Evolutionary conservation across 2,329 filamentous ascomycete species (phyloP).

Genomic region (Ambrosiella cleistominuta): DNA sequence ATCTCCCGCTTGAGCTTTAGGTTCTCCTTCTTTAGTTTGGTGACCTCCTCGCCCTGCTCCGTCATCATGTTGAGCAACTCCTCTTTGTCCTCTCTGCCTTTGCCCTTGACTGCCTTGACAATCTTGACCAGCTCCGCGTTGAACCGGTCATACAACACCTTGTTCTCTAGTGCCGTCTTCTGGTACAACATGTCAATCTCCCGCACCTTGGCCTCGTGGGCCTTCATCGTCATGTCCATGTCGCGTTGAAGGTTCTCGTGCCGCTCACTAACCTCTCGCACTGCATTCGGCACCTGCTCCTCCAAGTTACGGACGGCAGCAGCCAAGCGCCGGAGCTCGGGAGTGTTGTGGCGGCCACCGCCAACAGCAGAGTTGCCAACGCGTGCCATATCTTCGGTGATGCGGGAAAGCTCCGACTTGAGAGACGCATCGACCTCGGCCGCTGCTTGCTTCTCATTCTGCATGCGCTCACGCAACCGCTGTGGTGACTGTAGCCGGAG

Average conservation of each 20-base stretch:
- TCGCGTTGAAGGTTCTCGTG: slow-evolving; percentile 51
- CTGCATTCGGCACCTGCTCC: slow-evolving; percentile 40
- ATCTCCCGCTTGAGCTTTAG: slow-evolving; percentile 67
- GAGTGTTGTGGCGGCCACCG: slow-evolving; percentile 20
- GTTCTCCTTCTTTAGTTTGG: slow-evolving; percentile 69
- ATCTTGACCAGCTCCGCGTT: slow-evolving; percentile 81
- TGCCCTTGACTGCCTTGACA: slow-evolving; percentile 53
- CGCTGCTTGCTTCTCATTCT: slow-evolving; percentile 61
- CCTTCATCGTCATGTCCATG: slow-evolving; percentile 51
- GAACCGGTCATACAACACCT: slow-evolving; percentile 79
- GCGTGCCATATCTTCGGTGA: slow-evolving; percentile 60
- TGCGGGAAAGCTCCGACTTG: slow-evolving; percentile 59
- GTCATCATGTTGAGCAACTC: slow-evolving; percentile 55
- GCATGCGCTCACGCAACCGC: slow-evolving; percentile 68
- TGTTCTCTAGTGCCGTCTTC: slow-evolving; percentile 77
- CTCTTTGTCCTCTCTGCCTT: slow-evolving; percentile 60
- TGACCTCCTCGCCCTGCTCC: slow-evolving; percentile 60
- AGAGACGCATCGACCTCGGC: slow-evolving; percentile 52
- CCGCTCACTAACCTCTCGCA: slow-evolving; percentile 41
- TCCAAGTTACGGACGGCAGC: slow-evolving; percentile 50
- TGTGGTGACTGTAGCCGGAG: slow-evolving; percentile 54
- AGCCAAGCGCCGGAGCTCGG: slow-evolving; percentile 32
- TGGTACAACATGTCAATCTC: slow-evolving; percentile 79
- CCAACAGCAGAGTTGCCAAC: slow-evolving; percentile 17
- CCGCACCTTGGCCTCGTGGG: slow-evolving; percentile 60